Base-by-base conservation (phyloP, 2,329 filamentous ascomycete species). In the Verticillium nonalfalfae region DNA sequence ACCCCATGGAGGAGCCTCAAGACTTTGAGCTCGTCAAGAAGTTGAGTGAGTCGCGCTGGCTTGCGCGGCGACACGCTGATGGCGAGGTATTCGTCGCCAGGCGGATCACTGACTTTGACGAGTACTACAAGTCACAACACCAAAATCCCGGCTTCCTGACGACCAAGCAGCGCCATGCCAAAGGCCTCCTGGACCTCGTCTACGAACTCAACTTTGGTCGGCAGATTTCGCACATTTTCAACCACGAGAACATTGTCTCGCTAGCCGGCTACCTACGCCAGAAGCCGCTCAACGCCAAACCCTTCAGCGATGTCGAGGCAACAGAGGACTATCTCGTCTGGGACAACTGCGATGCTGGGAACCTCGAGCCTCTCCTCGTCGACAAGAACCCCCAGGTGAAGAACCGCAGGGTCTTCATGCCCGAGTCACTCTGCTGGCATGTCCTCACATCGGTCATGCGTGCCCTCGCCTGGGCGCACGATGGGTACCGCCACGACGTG, bases 361-460 rank as follows among this genome's bases (percentile, higher is more conserved):
- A 74, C 50, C 75, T 85, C 39, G 73, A 74, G 31, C 73, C 74
- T 35, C 65, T 84, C 11, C 71, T 82, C 26, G 67, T 55, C 4
- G 65, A 66, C 39, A 64, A 62, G 6, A 14, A 35, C 26, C 26
- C 26, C 5, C 26, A 18, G 33, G 58, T 67, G 2, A 56, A 71
- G 2, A 67, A 71, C 15, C 63, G 66, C 15, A 50, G 60, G 4
- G 69, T 68, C 13, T 81, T 80, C 64, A 68, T 83, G 13, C 81
- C 82, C 0, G 83, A 85, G 65, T 74, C 75, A 2, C 72, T 85
- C 13, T 82, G 81, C 64, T 86, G 83, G 83, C 82, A 85, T 66
- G 81, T 85, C 9, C 72, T 81, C 13, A 68, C 73, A 11, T 79
- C 77, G 7, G 69, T 85, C 56, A 69, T 80, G 14, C 73, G 74